phyloP scores from a whole-genome alignment of 306 rosid species.

The Styphnolobium japonicum region DNA sequence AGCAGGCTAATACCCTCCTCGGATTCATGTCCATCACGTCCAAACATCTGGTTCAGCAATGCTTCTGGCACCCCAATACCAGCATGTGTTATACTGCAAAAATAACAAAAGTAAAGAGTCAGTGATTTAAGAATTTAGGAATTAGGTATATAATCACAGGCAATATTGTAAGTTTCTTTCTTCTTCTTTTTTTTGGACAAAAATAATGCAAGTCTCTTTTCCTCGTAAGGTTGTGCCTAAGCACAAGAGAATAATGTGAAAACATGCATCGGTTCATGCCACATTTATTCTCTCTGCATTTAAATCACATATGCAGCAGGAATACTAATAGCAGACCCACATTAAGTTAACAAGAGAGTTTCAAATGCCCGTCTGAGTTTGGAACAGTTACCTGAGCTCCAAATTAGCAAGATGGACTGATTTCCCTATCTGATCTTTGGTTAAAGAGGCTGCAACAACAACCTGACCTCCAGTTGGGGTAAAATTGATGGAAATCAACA shows the following conservation, averaged over 20 bases:
- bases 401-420: constrained; percentile 80
- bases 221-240: background rate
- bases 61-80: constrained; percentile 80
- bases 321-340: background rate
- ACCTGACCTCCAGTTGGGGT: constrained; percentile 71
- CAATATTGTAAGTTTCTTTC: background rate
- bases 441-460: constrained; percentile 55
- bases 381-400: constrained; percentile 65
- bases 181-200: no score
- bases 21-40: constrained; percentile 46
- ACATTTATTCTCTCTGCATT: background rate
- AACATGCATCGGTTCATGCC: background rate
- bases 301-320: background rate
- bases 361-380: background rate
- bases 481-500: constrained; percentile 54
- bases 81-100: constrained; percentile 63
- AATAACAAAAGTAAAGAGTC: background rate
- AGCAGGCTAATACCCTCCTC: constrained; percentile 84
- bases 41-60: constrained; percentile 82
- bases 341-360: background rate
- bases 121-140: background rate
- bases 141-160: background rate
- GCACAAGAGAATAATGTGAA: background rate
- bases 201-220: background rate
- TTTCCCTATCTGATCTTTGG: constrained; percentile 71